A percentile compares a stretch with the other conserved stretches of the same genome.
Evolutionary conservation across 495 filamentous ascomycete species (phyloP).

Genomic region (Penicillium fimorum): DNA sequence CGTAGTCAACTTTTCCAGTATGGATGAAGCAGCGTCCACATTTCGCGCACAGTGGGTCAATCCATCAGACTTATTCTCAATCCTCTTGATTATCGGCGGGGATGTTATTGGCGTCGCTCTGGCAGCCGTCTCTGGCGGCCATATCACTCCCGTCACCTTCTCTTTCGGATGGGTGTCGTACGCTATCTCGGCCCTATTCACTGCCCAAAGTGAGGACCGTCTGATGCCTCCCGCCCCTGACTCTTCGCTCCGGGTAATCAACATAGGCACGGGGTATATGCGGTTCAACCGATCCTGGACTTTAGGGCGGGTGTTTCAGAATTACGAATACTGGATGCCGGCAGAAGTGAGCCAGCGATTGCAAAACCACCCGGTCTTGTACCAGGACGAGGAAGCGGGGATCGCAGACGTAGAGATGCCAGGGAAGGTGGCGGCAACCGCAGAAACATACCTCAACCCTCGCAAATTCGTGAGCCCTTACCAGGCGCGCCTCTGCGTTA

Average conservation of each 20-base stretch:
- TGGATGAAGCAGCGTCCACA: not conserved
- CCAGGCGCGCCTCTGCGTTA: constrained; percentile 20
- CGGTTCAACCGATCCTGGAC: constrained; percentile 50
- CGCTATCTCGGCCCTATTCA: constrained; percentile 37
- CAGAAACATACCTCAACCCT: not conserved
- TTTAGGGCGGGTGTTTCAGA: constrained; percentile 48
- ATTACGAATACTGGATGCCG: constrained; percentile 41
- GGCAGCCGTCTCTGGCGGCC: constrained; percentile 39
- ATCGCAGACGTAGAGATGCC: constrained; percentile 11
- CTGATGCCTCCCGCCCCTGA: constrained; percentile 33
- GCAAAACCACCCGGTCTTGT: constrained; percentile 3
- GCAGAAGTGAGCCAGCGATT: constrained; percentile 4
- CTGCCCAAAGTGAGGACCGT: constrained; percentile 43
- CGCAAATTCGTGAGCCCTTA: not conserved
- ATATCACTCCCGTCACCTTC: constrained; percentile 50
- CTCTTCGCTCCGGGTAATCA: constrained; percentile 38
- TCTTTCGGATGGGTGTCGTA: constrained; percentile 57
- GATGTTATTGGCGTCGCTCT: constrained; percentile 49
- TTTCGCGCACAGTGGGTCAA: constrained; percentile 26
- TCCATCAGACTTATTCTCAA: constrained; percentile 37
- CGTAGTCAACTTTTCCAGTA: not conserved
- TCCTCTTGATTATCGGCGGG: constrained; percentile 51
- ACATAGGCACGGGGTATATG: constrained; percentile 38
- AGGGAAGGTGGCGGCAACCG: not conserved
- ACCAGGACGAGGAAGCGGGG: not conserved